phyloP scores from a whole-genome alignment of 2,329 filamentous ascomycete genomes.

The Pseudogymnoascus sp. region DNA sequence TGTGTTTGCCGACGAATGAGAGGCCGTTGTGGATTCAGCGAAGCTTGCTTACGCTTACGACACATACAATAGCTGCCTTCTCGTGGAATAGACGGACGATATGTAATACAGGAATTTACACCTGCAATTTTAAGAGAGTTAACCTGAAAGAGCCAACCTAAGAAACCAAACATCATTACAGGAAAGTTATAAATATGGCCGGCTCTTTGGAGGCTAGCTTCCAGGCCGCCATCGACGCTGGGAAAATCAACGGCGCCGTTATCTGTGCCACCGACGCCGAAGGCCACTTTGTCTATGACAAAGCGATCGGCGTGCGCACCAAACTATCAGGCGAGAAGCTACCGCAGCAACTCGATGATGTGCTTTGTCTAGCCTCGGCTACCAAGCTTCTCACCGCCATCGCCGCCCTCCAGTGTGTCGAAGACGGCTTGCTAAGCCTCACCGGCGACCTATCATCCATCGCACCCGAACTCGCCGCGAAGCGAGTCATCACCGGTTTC shows the following conservation, averaged over 20 bases:
- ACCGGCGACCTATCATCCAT: slow-evolving; percentile 7
- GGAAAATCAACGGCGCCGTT: slow-evolving; percentile 37
- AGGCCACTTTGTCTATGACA: slow-evolving; percentile 34
- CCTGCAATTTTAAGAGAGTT: not conserved
- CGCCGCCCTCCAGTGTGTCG: slow-evolving; percentile 13
- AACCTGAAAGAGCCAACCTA: not conserved
- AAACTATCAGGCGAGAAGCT: slow-evolving; percentile 27
- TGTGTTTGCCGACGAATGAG: no score
- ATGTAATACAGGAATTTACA: not conserved
- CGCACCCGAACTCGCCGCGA: slow-evolving; percentile 4
- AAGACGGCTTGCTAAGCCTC: slow-evolving; percentile 10
- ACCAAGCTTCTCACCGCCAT: slow-evolving; percentile 13
- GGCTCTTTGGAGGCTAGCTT: slow-evolving; percentile 32
- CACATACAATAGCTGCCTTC: not conserved
- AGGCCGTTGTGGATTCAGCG: no score
- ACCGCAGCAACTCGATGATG: slow-evolving; percentile 4
- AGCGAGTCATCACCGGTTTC: slow-evolving; percentile 13
- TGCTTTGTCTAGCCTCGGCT: slow-evolving; percentile 5
- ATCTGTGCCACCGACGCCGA: slow-evolving; percentile 34
- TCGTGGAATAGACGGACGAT: not conserved
- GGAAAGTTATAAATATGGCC: slow-evolving; percentile 3
- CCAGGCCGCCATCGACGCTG: slow-evolving; percentile 34
- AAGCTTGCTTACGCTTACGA: no score
- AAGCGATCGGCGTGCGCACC: slow-evolving; percentile 33
- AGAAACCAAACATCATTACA: not conserved